Percentiles rank a stretch among this genome's conserved stretches.
These are phyloP conservation scores for Pythium myriotylum DNA, from an alignment of 352 stramenopile species.

Conservation along the genomic window DNA sequence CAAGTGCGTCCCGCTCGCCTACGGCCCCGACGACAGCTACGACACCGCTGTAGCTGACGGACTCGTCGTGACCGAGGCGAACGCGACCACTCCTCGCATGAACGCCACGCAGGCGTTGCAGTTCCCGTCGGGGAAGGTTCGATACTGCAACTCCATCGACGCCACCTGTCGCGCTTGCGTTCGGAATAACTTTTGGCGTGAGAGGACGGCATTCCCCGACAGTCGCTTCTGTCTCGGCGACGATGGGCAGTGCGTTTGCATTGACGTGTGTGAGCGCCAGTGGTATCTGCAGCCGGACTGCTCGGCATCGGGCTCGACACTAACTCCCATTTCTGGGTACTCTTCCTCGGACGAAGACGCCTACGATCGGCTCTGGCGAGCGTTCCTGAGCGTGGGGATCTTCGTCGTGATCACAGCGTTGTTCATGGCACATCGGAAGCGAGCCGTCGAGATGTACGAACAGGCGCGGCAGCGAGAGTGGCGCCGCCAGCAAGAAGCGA, in stretches of 20 bases:
- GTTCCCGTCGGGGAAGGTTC: not conserved
- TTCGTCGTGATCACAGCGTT: not conserved
- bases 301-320: not conserved
- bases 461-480: not conserved
- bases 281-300: slow-evolving; percentile 9
- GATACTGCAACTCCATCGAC: slow-evolving; percentile 13
- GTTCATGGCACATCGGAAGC: not conserved
- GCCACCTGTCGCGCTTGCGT: not conserved
- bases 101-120: slow-evolving; percentile 7
- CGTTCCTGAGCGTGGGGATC: not conserved
- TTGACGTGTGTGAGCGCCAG: slow-evolving; percentile 18
- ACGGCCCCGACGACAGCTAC: slow-evolving; percentile 10
- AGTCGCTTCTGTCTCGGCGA: slow-evolving; percentile 16
- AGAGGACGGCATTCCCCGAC: slow-evolving; percentile 5
- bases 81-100: not conserved
- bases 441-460: not conserved
- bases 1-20: slow-evolving; percentile 3
- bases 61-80: not conserved
- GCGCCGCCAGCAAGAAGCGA: not conserved
- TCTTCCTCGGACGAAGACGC: not conserved
- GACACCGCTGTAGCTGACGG: not conserved
- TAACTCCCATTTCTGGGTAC: not conserved
- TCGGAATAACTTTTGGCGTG: slow-evolving; percentile 14
- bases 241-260: slow-evolving; percentile 11
- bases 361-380: slow-evolving; percentile 1